Evolutionary conservation across 805 yeast genomes (phyloP).

Genomic region (Lachancea quebecensis): DNA sequence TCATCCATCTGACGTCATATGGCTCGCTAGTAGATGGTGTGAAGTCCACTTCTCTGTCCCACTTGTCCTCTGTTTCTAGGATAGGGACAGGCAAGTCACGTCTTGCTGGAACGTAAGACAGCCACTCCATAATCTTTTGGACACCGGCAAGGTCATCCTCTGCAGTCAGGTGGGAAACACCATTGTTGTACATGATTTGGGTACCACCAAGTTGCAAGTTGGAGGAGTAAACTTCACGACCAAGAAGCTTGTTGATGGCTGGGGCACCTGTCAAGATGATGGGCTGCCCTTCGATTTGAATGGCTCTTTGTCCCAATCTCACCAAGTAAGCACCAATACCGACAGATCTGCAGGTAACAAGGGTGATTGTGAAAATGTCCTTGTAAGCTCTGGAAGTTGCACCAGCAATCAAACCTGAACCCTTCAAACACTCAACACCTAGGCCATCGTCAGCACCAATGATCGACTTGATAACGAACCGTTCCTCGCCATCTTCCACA

Average conservation of each 20-base stretch:
- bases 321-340: constrained; percentile 99
- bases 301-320: constrained; percentile 97
- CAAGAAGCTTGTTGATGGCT: constrained; percentile 92
- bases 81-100: constrained; percentile 89
- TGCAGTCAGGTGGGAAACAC: constrained; percentile 98
- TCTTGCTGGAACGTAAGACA: constrained; percentile 88
- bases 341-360: constrained; percentile 98
- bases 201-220: constrained; percentile 99
- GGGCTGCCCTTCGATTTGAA: constrained; percentile 98
- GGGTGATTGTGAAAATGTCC: constrained; percentile 94
- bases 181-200: constrained; percentile 95
- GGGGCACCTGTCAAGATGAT: constrained; percentile 98
- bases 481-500: constrained; percentile 79
- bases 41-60: constrained; percentile 92
- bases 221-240: constrained; percentile 94
- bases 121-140: constrained; percentile 89
- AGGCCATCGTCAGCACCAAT: constrained; percentile 94
- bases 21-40: constrained; percentile 64
- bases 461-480: constrained; percentile 74
- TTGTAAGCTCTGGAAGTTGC: constrained; percentile 96
- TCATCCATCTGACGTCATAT: constrained; percentile 92
- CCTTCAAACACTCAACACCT: constrained; percentile 97
- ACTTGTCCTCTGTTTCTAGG: constrained; percentile 67
- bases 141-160: constrained; percentile 95
- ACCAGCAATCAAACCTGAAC: constrained; percentile 98